Percentiles rank a stretch among this genome's conserved stretches.
Evolutionary conservation across 768 basidiomycete species (phyloP).

Genomic region (Aureoboletus auriporus): DNA sequence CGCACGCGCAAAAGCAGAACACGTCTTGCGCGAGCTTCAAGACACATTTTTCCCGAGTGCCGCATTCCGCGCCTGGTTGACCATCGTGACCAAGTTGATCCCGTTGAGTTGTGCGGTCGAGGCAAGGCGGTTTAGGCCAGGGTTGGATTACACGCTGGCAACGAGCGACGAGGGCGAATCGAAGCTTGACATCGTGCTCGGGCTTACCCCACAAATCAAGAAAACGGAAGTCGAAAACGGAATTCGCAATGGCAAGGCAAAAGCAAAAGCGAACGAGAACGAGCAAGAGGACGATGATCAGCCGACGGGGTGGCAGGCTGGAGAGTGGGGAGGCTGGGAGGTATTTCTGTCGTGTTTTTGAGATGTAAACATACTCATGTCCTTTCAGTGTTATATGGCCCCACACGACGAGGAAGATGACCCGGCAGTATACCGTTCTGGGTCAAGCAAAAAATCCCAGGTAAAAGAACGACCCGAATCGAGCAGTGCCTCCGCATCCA

Average conservation of each 20-base stretch:
- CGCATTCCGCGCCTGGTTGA: conserved; percentile 92
- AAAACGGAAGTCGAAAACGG: conserved; percentile 11
- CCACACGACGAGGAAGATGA: conserved; percentile 94
- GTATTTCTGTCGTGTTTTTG: conserved; percentile 35
- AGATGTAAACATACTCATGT: neutral
- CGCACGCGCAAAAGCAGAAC: conserved; percentile 17
- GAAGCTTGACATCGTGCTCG: conserved; percentile 81
- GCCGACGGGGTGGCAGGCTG: conserved; percentile 58
- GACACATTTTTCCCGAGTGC: conserved; percentile 71
- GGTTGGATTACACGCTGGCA: conserved; percentile 92
- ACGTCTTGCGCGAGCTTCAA: conserved; percentile 45
- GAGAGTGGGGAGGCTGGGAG: conserved; percentile 94
- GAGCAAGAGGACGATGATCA: conserved; percentile 28
- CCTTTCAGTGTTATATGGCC: conserved; percentile 82
- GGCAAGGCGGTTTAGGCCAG: conserved; percentile 86
- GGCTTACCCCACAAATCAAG: conserved; percentile 64
- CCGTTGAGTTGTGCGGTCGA: conserved; percentile 71
- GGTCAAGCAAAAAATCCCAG: conserved; percentile 37
- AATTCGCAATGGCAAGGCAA: conserved; percentile 24
- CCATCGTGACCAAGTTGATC: conserved; percentile 64
- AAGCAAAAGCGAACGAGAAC: conserved; percentile 16
- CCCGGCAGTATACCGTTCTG: conserved; percentile 85
- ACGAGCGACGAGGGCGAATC: conserved; percentile 80
- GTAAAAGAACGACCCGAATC: conserved; percentile 13
- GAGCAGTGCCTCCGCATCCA: conserved; percentile 14